Conservation (phyloP, 139 green algal species). For the Trebouxia sp. region DNA sequence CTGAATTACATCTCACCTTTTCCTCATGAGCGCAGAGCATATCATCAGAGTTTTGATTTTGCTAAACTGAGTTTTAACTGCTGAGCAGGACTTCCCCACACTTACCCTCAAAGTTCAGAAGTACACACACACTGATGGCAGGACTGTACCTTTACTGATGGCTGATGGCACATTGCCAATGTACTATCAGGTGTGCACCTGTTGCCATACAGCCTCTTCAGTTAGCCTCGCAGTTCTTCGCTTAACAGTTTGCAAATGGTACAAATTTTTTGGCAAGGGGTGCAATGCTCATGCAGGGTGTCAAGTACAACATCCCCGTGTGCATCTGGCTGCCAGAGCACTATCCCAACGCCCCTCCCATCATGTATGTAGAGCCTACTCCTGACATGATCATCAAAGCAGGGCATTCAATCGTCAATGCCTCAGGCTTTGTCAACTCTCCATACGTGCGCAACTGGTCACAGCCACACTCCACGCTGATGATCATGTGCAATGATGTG, state of each 20-base stretch:
- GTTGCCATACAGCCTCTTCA: background rate
- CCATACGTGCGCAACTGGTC: conserved; percentile 55
- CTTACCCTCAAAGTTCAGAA: conserved; percentile 52
- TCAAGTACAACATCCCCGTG: conserved; percentile 96
- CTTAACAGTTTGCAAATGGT: background rate
- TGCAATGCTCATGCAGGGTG: conserved; percentile 46
- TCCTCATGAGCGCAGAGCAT: background rate
- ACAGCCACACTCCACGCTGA: conserved; percentile 50
- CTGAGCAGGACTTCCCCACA: conserved; percentile 66
- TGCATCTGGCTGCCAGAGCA: conserved; percentile 79
- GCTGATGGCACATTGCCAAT: conserved; percentile 88
- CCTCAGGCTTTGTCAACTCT: conserved; percentile 60
- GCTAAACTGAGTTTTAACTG: background rate
- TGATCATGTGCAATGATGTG: conserved; percentile 61
- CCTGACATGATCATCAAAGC: conserved; percentile 90
- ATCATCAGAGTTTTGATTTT: background rate
- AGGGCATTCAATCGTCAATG: conserved; percentile 75
- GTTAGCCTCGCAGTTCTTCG: background rate
- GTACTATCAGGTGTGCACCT: conserved; percentile 66
- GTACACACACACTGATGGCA: conserved; percentile 68
- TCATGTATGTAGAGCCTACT: conserved; percentile 84
- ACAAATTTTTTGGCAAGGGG: background rate
- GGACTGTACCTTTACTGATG: conserved; percentile 65
- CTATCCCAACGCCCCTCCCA: conserved; percentile 72
- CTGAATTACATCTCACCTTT: background rate